Evolutionary conservation across 2,329 filamentous ascomycete genomes (phyloP).

Genomic region (Bisporella sp.): DNA sequence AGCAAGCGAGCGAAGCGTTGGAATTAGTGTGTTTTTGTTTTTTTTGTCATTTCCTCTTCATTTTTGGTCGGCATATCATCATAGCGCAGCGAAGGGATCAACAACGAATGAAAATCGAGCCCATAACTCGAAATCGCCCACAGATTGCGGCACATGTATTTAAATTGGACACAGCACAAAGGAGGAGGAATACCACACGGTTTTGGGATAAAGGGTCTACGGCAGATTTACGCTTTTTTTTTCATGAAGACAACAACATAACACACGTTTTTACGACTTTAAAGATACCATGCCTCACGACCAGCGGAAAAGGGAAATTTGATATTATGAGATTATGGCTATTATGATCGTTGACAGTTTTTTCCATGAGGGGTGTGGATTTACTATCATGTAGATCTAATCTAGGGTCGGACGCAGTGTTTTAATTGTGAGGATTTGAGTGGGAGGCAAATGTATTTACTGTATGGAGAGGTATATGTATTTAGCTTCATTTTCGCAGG

Average conservation of each 20-base stretch:
- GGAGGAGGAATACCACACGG: background rate
- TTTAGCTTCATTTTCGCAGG: constrained; percentile 1
- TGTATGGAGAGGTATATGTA: constrained; percentile 9
- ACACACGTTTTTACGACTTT: background rate
- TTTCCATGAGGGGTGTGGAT: background rate
- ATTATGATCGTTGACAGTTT: no score
- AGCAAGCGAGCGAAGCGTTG: constrained; percentile 21
- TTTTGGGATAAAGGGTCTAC: background rate
- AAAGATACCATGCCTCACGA: background rate
- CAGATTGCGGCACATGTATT: background rate
- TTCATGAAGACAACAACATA: background rate
- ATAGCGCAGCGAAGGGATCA: constrained; percentile 8
- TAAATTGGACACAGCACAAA: background rate
- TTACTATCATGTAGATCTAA: constrained; percentile 12
- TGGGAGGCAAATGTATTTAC: constrained; percentile 3
- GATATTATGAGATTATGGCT: no score
- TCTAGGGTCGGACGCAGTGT: no score
- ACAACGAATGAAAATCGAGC: background rate
- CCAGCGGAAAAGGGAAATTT: background rate
- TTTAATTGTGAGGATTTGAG: no score
- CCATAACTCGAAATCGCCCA: background rate
- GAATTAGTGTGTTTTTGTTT: constrained; percentile 22
- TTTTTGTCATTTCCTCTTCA: constrained; percentile 29
- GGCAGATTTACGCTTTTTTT: background rate
- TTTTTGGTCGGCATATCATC: constrained; percentile 14